phyloP scores from a whole-genome alignment of 2,329 filamentous ascomycete genomes.

The Aspergillus arachidicola region DNA sequence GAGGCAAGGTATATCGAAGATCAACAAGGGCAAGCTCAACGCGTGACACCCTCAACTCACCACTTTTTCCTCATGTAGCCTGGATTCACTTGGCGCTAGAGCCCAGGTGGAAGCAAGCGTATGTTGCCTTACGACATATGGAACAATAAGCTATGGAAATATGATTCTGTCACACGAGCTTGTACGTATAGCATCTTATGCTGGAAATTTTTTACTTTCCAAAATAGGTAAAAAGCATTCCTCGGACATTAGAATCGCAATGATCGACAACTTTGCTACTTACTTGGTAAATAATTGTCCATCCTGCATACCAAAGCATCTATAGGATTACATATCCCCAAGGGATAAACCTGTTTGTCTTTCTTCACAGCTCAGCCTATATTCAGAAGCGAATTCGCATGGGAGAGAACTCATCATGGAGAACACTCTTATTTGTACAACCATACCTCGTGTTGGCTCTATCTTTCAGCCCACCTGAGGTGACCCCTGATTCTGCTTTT shows the following conservation, averaged over 20 bases:
- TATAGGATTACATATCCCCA: not conserved
- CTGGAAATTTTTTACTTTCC: not conserved
- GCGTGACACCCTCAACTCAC: not conserved
- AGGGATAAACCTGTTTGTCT: slow-evolving; percentile 1
- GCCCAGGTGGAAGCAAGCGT: not conserved
- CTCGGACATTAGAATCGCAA: not conserved
- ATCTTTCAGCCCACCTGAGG: not conserved
- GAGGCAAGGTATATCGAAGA: not conserved
- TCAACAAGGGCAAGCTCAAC: not conserved
- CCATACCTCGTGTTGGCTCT: not conserved
- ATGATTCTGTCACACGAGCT: not conserved
- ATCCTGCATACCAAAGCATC: not conserved
- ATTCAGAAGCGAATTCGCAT: not conserved
- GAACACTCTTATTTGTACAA: not conserved
- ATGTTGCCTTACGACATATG: not conserved
- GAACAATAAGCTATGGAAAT: not conserved
- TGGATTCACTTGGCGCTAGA: not conserved
- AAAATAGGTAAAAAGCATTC: not conserved
- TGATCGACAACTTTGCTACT: not conserved
- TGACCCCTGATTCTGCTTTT: not conserved
- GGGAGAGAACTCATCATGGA: not conserved
- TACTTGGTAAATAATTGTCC: not conserved
- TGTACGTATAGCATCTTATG: not conserved
- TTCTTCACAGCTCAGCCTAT: not conserved
- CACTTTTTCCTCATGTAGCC: not conserved